Evolutionary conservation across 2,329 filamentous ascomycete species (phyloP).

Genomic region (Fusarium nematophilum): DNA sequence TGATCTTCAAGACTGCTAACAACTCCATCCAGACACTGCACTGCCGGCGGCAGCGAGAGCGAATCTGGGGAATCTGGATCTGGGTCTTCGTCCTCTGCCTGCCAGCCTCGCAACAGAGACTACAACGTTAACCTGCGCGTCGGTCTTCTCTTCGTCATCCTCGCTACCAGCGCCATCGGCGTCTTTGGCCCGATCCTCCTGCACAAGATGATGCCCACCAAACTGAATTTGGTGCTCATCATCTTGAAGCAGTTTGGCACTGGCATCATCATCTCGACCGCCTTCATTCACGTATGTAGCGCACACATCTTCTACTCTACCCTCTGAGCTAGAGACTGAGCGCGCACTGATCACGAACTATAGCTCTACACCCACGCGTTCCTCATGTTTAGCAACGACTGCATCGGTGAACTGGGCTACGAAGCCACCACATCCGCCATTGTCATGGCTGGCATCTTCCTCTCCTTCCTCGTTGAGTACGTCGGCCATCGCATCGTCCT

Average conservation of each 20-base stretch:
- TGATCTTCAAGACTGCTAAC: slow-evolving; percentile 1
- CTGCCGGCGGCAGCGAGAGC: slow-evolving; percentile 57
- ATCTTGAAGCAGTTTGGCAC: slow-evolving; percentile 80
- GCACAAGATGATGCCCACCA: slow-evolving; percentile 65
- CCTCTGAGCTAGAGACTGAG: background rate
- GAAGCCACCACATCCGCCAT: slow-evolving; percentile 77
- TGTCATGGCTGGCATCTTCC: slow-evolving; percentile 78
- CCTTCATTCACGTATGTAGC: slow-evolving; percentile 73
- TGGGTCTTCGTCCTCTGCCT: slow-evolving; percentile 52
- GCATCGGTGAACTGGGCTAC: slow-evolving; percentile 73
- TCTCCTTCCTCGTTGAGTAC: slow-evolving; percentile 79
- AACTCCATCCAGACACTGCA: slow-evolving; percentile 63
- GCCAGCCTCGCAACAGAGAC: slow-evolving; percentile 59
- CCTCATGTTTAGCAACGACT: slow-evolving; percentile 78
- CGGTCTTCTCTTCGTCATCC: slow-evolving; percentile 77
- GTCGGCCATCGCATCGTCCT: slow-evolving; percentile 69
- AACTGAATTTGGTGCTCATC: slow-evolving; percentile 64
- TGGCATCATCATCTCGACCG: slow-evolving; percentile 77
- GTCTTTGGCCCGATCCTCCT: slow-evolving; percentile 76
- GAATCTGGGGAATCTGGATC: slow-evolving; percentile 44
- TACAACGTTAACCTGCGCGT: slow-evolving; percentile 78
- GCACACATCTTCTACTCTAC: background rate
- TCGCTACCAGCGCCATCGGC: slow-evolving; percentile 74
- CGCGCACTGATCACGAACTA: background rate
- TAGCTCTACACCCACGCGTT: slow-evolving; percentile 79